Conservation (phyloP, 1,284 basidiomycete species). For the Moesziomyces sp. region DNA sequence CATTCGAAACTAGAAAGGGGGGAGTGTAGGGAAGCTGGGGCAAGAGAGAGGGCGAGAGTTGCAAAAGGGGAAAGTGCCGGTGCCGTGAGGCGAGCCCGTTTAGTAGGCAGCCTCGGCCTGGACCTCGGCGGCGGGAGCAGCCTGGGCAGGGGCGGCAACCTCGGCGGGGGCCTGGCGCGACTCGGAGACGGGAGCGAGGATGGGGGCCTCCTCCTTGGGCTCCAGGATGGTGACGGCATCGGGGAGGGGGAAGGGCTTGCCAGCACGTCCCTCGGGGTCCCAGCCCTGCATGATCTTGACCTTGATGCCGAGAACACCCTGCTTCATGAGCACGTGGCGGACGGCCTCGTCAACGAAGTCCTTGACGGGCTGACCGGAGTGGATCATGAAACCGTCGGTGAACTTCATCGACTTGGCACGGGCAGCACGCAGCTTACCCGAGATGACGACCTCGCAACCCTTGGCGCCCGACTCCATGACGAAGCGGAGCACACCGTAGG, state of each 20-base stretch:
- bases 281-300: slow-evolving; percentile 99
- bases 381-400: slow-evolving; percentile 99
- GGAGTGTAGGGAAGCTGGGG: slow-evolving; percentile 42
- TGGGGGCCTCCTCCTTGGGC: slow-evolving; percentile 75
- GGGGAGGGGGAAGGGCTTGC: slow-evolving; percentile 90
- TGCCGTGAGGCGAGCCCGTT: slow-evolving; percentile 8
- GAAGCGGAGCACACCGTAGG: slow-evolving; percentile 99
- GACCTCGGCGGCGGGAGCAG: slow-evolving; percentile 53
- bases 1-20: slow-evolving; percentile 41
- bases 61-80: slow-evolving; percentile 19
- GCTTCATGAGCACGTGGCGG: slow-evolving; percentile 96
- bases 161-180: slow-evolving; percentile 57
- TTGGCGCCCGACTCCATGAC: slow-evolving; percentile 99
- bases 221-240: slow-evolving; percentile 93
- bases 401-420: slow-evolving; percentile 99
- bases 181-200: slow-evolving; percentile 67
- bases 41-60: slow-evolving; percentile 47
- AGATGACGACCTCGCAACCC: slow-evolving; percentile 99
- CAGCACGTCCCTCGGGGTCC: slow-evolving; percentile 82
- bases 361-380: slow-evolving; percentile 97
- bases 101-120: slow-evolving; percentile 59
- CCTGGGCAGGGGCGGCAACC: slow-evolving; percentile 40
- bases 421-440: slow-evolving; percentile 98
- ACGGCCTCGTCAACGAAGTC: slow-evolving; percentile 99
- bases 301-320: slow-evolving; percentile 99